These are phyloP conservation scores for Penicillium simplicissimum DNA, from an alignment of 495 filamentous ascomycete genomes.

Conservation along the genomic window DNA sequence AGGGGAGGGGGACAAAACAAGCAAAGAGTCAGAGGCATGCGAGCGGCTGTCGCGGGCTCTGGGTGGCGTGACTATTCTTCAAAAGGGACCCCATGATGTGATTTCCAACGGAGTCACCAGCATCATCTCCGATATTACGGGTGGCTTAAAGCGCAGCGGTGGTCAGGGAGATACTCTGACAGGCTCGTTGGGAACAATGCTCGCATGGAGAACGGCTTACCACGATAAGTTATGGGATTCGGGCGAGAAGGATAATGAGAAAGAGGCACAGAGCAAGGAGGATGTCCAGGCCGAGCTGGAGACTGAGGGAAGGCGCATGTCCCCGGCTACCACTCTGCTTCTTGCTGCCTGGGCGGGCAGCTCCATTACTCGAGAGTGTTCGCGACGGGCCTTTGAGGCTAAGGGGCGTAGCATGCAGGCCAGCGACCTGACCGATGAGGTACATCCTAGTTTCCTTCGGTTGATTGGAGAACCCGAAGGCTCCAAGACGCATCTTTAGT, in stretches of 20 bases:
- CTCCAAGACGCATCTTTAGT: constrained; percentile 44
- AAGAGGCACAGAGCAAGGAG: constrained; percentile 38
- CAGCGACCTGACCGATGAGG: constrained; percentile 89
- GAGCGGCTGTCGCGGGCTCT: constrained; percentile 72
- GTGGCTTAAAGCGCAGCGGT: constrained; percentile 86
- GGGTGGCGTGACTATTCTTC: constrained; percentile 85
- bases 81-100: constrained; percentile 85
- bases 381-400: constrained; percentile 80
- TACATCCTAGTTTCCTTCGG: constrained; percentile 77
- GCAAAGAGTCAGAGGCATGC: constrained; percentile 57
- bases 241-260: constrained; percentile 45
- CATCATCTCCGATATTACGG: constrained; percentile 68
- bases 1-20: constrained; percentile 45
- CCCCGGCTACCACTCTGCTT: constrained; percentile 63
- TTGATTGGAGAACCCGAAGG: constrained; percentile 63
- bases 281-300: constrained; percentile 47
- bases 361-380: constrained; percentile 87
- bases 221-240: constrained; percentile 78
- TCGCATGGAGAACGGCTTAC: constrained; percentile 87
- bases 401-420: constrained; percentile 90
- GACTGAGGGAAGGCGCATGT: constrained; percentile 48
- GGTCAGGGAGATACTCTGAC: constrained; percentile 97
- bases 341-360: constrained; percentile 85
- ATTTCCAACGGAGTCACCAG: constrained; percentile 81
- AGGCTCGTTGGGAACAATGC: constrained; percentile 80